A percentile compares a stretch with the other conserved stretches of the same genome.
These are phyloP conservation scores for Takakia lepidozioides DNA, from an alignment of 225 moss, liverwort and hornwort genomes.

Conservation along the genomic window DNA sequence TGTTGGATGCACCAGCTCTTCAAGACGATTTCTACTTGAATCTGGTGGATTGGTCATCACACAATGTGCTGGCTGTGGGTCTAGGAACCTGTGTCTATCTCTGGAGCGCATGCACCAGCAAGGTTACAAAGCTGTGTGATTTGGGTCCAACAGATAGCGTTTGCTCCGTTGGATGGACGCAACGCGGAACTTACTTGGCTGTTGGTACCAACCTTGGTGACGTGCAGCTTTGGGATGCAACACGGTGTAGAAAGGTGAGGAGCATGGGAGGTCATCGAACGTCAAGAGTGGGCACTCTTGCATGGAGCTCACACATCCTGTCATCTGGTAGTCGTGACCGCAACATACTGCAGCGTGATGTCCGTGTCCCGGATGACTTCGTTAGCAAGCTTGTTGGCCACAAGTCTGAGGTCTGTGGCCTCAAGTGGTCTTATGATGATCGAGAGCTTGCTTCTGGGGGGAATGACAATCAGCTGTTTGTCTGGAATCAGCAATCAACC, in stretches of 20 bases:
- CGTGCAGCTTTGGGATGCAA: slow-evolving; percentile 98
- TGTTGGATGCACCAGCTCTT: slow-evolving; percentile 96
- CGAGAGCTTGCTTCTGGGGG: slow-evolving; percentile 97
- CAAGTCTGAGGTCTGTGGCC: slow-evolving; percentile 93
- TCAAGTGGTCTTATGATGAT: slow-evolving; percentile 98
- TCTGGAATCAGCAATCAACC: slow-evolving; percentile 95
- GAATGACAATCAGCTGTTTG: slow-evolving; percentile 92
- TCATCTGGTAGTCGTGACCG: slow-evolving; percentile 95
- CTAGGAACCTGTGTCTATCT: slow-evolving; percentile 95
- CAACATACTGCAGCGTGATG: slow-evolving; percentile 90
- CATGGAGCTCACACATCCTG: slow-evolving; percentile 86
- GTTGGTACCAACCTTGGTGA: slow-evolving; percentile 93
- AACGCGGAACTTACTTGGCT: slow-evolving; percentile 85
- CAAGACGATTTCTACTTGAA: slow-evolving; percentile 99
- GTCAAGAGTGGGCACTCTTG: slow-evolving; percentile 82
- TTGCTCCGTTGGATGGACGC: slow-evolving; percentile 95
- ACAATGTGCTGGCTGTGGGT: slow-evolving; percentile 92
- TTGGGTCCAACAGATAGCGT: slow-evolving; percentile 79
- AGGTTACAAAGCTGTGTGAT: slow-evolving; percentile 95
- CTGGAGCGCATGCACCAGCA: slow-evolving; percentile 96
- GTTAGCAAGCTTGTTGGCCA: slow-evolving; percentile 86
- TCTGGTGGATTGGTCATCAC: slow-evolving; percentile 98
- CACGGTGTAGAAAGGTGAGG: slow-evolving; percentile 72
- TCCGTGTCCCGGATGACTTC: slow-evolving; percentile 75
- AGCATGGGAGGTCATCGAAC: slow-evolving; percentile 91